Conservation (phyloP, 2,329 filamentous ascomycete genomes). For the Botrytis pseudocinerea region DNA sequence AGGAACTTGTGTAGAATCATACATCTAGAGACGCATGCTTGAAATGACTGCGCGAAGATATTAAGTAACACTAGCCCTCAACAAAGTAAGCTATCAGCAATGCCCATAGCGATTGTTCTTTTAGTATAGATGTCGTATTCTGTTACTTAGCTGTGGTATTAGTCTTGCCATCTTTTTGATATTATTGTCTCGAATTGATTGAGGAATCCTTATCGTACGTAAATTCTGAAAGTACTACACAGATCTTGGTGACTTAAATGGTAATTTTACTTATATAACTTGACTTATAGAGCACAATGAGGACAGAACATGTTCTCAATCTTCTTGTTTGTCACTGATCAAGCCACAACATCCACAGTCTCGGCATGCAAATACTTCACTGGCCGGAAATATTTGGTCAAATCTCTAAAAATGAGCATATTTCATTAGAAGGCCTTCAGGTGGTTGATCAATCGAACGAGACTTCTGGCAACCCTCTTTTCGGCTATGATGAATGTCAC, state of each 20-base stretch:
- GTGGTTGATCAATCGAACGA: background rate
- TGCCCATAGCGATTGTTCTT: background rate
- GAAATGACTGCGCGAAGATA: background rate
- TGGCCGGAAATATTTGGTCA: background rate
- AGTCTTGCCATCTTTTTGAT: background rate
- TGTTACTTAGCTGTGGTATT: background rate
- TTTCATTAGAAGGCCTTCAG: background rate
- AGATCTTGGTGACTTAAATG: background rate
- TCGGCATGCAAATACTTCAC: background rate
- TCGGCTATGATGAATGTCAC: background rate
- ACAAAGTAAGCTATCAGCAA: background rate
- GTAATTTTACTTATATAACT: background rate
- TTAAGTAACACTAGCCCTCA: background rate
- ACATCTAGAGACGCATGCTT: background rate
- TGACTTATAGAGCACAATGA: background rate
- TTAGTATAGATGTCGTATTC: background rate
- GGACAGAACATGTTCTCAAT: background rate
- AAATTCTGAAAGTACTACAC: background rate
- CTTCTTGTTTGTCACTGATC: fast-evolving
- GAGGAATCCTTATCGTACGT: background rate
- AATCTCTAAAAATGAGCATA: background rate
- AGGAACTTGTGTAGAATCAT: background rate
- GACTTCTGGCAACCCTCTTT: background rate
- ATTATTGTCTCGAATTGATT: background rate
- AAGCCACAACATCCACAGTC: background rate